Evolutionary conservation across 2,329 filamentous ascomycete species (phyloP).

Genomic region (Diplodia sapinea): DNA sequence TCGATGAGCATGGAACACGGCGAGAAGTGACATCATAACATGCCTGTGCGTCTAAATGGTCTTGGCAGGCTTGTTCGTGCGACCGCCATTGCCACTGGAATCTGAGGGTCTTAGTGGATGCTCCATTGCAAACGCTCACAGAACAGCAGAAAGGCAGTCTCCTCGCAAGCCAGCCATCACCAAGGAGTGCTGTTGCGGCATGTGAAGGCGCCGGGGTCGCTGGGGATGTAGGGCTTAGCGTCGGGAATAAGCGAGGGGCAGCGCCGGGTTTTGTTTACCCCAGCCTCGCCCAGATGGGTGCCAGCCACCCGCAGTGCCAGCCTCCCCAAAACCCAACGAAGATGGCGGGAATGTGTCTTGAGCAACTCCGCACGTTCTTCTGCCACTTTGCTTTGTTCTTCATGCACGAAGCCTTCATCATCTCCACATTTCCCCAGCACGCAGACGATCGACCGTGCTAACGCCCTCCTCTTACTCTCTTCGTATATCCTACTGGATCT

Average conservation of each 20-base stretch:
- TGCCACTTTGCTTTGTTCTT: slow-evolving; percentile 13
- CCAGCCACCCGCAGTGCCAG: slow-evolving; percentile 27
- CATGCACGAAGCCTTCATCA: slow-evolving; percentile 22
- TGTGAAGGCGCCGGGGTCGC: slow-evolving; percentile 22
- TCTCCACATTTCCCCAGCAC: slow-evolving; percentile 27
- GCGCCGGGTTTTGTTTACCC: slow-evolving; percentile 24
- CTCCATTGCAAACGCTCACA: not conserved
- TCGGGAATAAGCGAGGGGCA: slow-evolving; percentile 27
- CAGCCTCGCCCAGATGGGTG: slow-evolving; percentile 16
- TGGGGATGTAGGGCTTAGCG: slow-evolving; percentile 28
- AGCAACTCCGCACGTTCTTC: slow-evolving; percentile 12
- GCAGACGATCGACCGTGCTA: slow-evolving; percentile 25
- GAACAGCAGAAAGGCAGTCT: not conserved
- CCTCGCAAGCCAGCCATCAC: not conserved
- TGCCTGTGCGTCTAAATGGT: slow-evolving; percentile 5
- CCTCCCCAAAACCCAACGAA: slow-evolving; percentile 9
- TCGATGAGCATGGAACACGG: not conserved
- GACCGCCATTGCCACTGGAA: not conserved
- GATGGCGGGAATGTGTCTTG: slow-evolving; percentile 14
- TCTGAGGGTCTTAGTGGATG: not conserved
- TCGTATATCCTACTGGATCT: slow-evolving; percentile 23
- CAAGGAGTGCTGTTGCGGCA: not conserved
- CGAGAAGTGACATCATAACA: slow-evolving; percentile 16
- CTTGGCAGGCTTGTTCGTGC: not conserved
- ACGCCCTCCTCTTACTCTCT: slow-evolving; percentile 6